Percentiles rank a stretch among this genome's conserved stretches.
Conservation (phyloP, 257 asterid species). For the Solanum paucissectum region DNA sequence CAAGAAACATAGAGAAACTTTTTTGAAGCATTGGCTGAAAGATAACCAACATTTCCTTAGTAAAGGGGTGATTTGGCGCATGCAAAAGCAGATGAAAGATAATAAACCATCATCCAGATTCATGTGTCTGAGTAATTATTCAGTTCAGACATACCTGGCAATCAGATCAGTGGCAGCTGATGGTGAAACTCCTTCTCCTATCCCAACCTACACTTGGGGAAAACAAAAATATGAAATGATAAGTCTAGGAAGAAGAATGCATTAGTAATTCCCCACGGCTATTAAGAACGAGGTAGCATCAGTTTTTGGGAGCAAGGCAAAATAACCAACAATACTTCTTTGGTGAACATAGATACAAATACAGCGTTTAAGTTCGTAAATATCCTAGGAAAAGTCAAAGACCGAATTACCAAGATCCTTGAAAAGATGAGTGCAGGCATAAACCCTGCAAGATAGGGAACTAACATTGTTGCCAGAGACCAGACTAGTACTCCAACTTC, state of each 20-base stretch:
- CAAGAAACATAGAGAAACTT: background rate
- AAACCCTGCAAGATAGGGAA: constrained; percentile 75
- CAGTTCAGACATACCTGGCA: constrained; percentile 61
- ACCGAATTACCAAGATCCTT: constrained; percentile 64
- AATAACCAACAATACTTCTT: background rate
- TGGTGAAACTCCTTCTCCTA: constrained; percentile 99
- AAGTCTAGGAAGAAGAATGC: background rate
- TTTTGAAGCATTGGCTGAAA: background rate
- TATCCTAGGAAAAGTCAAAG: background rate
- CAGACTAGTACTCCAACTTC: constrained; percentile 73
- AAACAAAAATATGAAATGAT: background rate
- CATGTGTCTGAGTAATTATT: constrained; percentile 12
- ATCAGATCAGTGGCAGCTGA: constrained; percentile 98
- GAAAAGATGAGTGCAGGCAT: constrained; percentile 86
- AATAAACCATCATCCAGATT: background rate
- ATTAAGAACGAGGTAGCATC: background rate
- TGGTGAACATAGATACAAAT: background rate
- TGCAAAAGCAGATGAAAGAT: background rate
- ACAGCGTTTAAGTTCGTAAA: background rate
- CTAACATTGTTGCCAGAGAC: constrained; percentile 85
- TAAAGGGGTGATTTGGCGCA: background rate
- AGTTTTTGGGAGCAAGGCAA: background rate
- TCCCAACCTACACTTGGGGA: constrained; percentile 60
- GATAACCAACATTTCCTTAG: background rate
- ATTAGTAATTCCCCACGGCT: background rate